Evolutionary conservation across 768 basidiomycete species (phyloP), one percentile per base, ranked within the genome.

Genomic region (Serendipita sp.): DNA sequence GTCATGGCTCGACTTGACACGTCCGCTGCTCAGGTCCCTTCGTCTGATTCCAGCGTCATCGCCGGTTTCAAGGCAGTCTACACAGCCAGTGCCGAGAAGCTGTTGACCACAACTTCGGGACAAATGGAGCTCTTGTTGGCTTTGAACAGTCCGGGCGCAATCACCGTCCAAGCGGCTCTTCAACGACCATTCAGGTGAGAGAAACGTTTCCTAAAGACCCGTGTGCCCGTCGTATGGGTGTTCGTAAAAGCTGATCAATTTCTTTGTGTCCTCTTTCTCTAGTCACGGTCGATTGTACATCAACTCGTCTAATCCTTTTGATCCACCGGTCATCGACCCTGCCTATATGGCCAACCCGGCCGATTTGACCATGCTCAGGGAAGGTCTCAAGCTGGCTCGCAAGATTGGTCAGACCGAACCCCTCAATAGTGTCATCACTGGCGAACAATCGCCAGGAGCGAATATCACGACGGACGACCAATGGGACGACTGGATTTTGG

Each of bases 371-470:
- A 72, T 81, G 44, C 71, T 85, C 64, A 80, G 84, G 51, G 79
- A 84, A 72, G 85, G 82, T 36, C 72, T 85, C 64, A 83, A 83
- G 71, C 77, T 86, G 60, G 83, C 80, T n/a, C 78, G 85, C 35
- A 77, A 70, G 65, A 70, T 87, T 46, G 83, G 79, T 0, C 68
- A 75, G 7, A 78, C 81, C 1, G 73, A 77, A 1, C 85, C 86
- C 0, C 73, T 87, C 2, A 78, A 72, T 58, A 68, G 71, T 3
- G 71, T 75, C 5, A 70, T 85, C 65, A 73, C 78, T 70, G 68
- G 62, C n/a, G 83, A 85, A 72, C 70, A 75, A 4, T 68, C 71
- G 7, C 85, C 85, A 0, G 84, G 84, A 1, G 67, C 79, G 0
- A 66, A 67, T 3, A 80, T 85, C 16, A 70, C 73, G 28, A 79